Conservation (phyloP, 495 filamentous ascomycete species). For the Glutinoglossum americanum region DNA sequence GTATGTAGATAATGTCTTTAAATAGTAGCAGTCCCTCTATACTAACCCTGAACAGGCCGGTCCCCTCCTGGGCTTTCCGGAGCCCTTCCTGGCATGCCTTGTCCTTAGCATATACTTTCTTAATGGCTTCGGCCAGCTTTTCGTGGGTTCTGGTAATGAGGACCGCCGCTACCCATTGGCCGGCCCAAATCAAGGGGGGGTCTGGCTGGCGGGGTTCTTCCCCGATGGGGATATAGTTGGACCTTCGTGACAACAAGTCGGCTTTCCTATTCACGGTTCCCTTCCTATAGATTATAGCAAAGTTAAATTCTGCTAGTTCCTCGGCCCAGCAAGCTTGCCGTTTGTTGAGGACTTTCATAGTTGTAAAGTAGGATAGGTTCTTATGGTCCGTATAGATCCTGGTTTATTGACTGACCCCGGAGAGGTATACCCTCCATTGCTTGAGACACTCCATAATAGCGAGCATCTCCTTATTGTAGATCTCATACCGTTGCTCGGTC, state of each 20-base stretch:
- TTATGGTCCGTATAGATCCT: slow-evolving; percentile 3
- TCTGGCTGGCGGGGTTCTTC: background rate
- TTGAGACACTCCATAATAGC: slow-evolving; percentile 5
- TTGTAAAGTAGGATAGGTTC: slow-evolving; percentile 5
- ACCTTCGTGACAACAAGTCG: background rate
- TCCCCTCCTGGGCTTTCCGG: too few relatives aligned
- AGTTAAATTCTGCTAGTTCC: background rate
- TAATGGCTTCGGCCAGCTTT: too few relatives aligned
- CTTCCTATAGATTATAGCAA: background rate
- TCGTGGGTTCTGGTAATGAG: too few relatives aligned
- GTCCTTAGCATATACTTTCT: too few relatives aligned
- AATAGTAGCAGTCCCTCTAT: too few relatives aligned
- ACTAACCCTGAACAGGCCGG: too few relatives aligned
- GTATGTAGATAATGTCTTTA: too few relatives aligned
- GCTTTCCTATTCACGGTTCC: background rate
- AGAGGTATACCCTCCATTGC: slow-evolving; percentile 6
- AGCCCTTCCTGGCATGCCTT: too few relatives aligned
- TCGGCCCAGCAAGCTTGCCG: background rate
- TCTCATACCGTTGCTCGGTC: slow-evolving; percentile 10
- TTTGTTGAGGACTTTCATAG: background rate
- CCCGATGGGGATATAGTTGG: background rate
- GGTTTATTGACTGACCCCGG: background rate
- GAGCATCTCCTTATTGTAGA: slow-evolving; percentile 12
- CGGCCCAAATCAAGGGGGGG: too few relatives aligned
- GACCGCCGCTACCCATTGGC: too few relatives aligned